Conservation (phyloP, 148 eudicot species). For the Fagopyrum homotropicum region DNA sequence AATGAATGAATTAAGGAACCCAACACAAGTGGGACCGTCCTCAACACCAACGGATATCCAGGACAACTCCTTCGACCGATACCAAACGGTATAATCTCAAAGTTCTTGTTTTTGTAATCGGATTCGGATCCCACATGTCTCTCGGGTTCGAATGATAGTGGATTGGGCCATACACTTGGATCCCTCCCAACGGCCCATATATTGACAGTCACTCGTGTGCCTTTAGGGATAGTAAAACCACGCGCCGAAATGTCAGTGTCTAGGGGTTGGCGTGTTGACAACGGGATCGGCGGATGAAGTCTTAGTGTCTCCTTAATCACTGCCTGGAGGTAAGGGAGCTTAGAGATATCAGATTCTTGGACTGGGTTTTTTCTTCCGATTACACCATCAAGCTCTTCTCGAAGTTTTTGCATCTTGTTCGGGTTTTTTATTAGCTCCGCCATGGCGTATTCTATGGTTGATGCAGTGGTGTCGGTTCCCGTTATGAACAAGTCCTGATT, state of each 20-base stretch:
- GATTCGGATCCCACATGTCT: constrained; percentile 24
- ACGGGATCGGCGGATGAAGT: constrained; percentile 31
- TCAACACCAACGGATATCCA: constrained; percentile 26
- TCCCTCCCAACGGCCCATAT: constrained; percentile 38
- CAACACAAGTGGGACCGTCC: constrained; percentile 26
- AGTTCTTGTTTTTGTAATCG: constrained; percentile 19
- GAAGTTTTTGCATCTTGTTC: constrained; percentile 13
- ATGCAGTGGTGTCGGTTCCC: constrained; percentile 22
- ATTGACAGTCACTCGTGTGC: constrained; percentile 29
- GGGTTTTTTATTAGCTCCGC: constrained; percentile 23
- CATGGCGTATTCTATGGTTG: constrained; percentile 40
- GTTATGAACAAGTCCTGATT: neutral
- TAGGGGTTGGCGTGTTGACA: constrained; percentile 22
- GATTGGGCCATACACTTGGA: constrained; percentile 19
- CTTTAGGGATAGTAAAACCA: constrained; percentile 23
- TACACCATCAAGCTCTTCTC: constrained; percentile 19
- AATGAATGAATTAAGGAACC: constrained; percentile 26
- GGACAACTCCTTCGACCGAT: constrained; percentile 21
- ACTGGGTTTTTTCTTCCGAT: constrained; percentile 21
- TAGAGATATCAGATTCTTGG: constrained; percentile 22
- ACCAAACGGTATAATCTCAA: neutral
- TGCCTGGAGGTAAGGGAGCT: constrained; percentile 27
- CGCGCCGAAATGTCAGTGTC: constrained; percentile 2
- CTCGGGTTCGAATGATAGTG: constrained; percentile 31
- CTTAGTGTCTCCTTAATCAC: constrained; percentile 30